Conservation (phyloP, 2,329 filamentous ascomycete species). For the Ophiocordyceps australis region DNA sequence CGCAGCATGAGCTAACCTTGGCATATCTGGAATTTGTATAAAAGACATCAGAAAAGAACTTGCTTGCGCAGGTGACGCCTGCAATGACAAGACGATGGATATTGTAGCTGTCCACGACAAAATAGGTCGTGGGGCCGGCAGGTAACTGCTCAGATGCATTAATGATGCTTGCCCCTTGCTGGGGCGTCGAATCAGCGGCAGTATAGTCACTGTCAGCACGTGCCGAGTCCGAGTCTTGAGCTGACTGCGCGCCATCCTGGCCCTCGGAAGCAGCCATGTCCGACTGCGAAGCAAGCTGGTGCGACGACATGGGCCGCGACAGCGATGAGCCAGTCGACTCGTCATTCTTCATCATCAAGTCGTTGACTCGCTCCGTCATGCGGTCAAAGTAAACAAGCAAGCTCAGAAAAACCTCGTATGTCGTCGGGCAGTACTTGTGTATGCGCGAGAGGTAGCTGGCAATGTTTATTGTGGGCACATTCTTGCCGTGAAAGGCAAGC, state of each 20-base stretch:
- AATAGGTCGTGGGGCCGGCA: slow-evolving; percentile 34
- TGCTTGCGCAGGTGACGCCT: slow-evolving; percentile 94
- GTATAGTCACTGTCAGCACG: slow-evolving; percentile 29
- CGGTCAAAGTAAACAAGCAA: slow-evolving; percentile 94
- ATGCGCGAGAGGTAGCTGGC: slow-evolving; percentile 89
- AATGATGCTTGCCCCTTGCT: no score
- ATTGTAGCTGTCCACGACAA: slow-evolving; percentile 98
- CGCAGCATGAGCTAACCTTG: slow-evolving; percentile 47
- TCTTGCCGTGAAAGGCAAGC: slow-evolving; percentile 93
- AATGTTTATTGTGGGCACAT: slow-evolving; percentile 92
- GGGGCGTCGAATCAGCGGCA: slow-evolving; percentile 9
- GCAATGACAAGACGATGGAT: slow-evolving; percentile 94
- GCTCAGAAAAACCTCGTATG: slow-evolving; percentile 93
- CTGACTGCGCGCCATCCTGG: slow-evolving; percentile 8
- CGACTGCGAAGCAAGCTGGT: no score
- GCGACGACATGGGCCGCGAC: no score
- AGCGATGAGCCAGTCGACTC: slow-evolving; percentile 20
- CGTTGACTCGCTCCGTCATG: slow-evolving; percentile 94
- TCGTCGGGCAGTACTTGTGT: slow-evolving; percentile 97
- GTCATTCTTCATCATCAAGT: slow-evolving; percentile 52
- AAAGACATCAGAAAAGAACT: slow-evolving; percentile 98
- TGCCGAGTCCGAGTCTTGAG: slow-evolving; percentile 29
- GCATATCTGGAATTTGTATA: slow-evolving; percentile 99
- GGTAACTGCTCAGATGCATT: slow-evolving; percentile 6
- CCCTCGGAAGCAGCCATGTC: slow-evolving; percentile 13